Evolutionary conservation across 768 basidiomycete genomes (phyloP), one percentile per base, ranked within the genome.

Genomic region (Podaxis sp.): DNA sequence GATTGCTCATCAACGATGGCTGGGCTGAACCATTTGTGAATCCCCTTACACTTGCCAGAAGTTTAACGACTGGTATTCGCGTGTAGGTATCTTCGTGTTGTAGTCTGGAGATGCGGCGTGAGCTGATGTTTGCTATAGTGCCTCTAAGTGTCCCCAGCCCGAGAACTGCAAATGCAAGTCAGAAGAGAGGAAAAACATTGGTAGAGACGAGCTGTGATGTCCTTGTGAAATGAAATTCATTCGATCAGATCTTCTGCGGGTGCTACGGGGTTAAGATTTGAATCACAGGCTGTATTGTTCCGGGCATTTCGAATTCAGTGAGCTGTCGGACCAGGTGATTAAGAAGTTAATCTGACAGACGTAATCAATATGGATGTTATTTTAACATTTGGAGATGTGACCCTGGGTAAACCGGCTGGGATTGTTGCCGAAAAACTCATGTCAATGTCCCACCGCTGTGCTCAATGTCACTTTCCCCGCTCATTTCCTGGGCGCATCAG

Each of bases 361-460:
- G 12, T 22, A 11, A 25, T 13, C 22, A 50, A 13, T 50, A 19
- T 22, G 47, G 27, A 19, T 22, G 47, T 49, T 49, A 25, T 15
- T 43, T 5, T 43, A 33, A 19, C 41, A 50, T 50, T 9, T 50
- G 49, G 25, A 15, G 22, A 50, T 24, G 49, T 55, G 27, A 58
- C 46, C 57, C 43, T 58, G 46, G 56, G 46, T 47, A 27, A 54
- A 60, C 59, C 59, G 59, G 59, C 29, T 51, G 53, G n/a, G 3
- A 29, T 27, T 22, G 40, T 52, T 60, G 59, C 59, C 59, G 59
- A 54, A 57, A 52, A 60, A 53, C 51, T 19, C 59, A 53, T 60
- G 59, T 43, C 58, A 54, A 51, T 49, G 37, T n/a, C 19, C 33
- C 33, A 19, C 49, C 24, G 50, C 49, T 38, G 33, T 27, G 27